Percentiles rank a stretch among this genome's conserved stretches.
phyloP scores from a whole-genome alignment of 2,329 filamentous ascomycete genomes.

The Neophaeococcomyces aloes region DNA sequence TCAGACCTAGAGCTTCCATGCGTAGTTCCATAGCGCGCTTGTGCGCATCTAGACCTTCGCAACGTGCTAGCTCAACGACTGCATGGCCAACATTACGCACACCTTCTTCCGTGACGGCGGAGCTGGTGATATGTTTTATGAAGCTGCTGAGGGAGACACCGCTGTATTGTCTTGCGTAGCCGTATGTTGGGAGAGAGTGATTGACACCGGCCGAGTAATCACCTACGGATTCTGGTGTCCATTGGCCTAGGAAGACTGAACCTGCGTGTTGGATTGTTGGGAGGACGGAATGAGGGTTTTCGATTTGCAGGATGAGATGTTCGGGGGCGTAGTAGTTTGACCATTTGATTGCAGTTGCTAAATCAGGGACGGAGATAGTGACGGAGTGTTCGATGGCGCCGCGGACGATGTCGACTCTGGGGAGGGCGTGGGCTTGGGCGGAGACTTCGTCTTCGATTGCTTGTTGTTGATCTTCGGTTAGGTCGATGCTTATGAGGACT shows the following conservation, averaged over 20 bases:
- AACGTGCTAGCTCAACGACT: slow-evolving; percentile 89
- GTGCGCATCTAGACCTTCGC: slow-evolving; percentile 92
- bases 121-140: slow-evolving; percentile 95
- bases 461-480: slow-evolving; percentile 59
- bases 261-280: slow-evolving; percentile 83
- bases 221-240: slow-evolving; percentile 95
- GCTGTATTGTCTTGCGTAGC: slow-evolving; percentile 96
- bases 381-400: slow-evolving; percentile 86
- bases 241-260: slow-evolving; percentile 88
- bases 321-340: slow-evolving; percentile 95
- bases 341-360: slow-evolving; percentile 64
- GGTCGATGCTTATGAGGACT: slow-evolving; percentile 52
- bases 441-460: slow-evolving; percentile 91
- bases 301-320: slow-evolving; percentile 85
- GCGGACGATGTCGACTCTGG: slow-evolving; percentile 83
- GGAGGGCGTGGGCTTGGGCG: slow-evolving; percentile 72
- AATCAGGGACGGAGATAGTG: slow-evolving; percentile 62
- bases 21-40: slow-evolving; percentile 60
- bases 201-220: slow-evolving; percentile 98
- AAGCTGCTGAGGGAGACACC: slow-evolving; percentile 94
- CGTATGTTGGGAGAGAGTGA: slow-evolving; percentile 92
- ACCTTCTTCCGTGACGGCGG: slow-evolving; percentile 76
- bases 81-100: slow-evolving; percentile 74
- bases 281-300: slow-evolving; percentile 62
- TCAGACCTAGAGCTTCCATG: slow-evolving; percentile 33